These are phyloP conservation scores for Debaryomyces fabryi DNA, from an alignment of 1,139 yeast species.

Conservation along the genomic window DNA sequence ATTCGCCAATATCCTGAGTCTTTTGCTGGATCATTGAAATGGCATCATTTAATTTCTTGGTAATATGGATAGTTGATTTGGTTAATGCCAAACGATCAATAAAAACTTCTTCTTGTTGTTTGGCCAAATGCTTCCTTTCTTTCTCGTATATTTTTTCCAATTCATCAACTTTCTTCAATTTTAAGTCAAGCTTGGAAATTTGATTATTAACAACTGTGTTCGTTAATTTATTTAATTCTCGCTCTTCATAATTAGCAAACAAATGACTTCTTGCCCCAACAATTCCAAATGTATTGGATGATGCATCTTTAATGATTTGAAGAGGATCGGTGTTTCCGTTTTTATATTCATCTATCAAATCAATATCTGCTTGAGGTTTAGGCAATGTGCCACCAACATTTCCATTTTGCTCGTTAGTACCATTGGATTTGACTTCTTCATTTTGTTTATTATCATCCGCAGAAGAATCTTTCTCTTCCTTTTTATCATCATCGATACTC, in stretches of 20 bases:
- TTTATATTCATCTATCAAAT: slow-evolving; percentile 10
- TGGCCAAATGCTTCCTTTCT: slow-evolving; percentile 72
- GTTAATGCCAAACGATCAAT: slow-evolving; percentile 77
- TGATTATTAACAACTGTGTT: slow-evolving; percentile 69
- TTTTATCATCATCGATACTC: slow-evolving; percentile 7
- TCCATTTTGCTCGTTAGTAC: slow-evolving; percentile 10
- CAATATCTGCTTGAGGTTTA: slow-evolving; percentile 3
- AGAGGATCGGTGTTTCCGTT: slow-evolving; percentile 10
- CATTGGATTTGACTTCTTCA: slow-evolving; percentile 4
- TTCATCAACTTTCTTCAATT: slow-evolving; percentile 67
- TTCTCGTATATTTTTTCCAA: slow-evolving; percentile 79
- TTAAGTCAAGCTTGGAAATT: slow-evolving; percentile 73
- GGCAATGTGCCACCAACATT: neutral
- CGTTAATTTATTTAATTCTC: slow-evolving; percentile 67
- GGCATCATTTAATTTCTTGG: slow-evolving; percentile 51
- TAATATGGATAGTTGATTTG: slow-evolving; percentile 56
- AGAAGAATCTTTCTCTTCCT: slow-evolving; percentile 9
- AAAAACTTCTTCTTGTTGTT: slow-evolving; percentile 80
- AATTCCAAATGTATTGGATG: slow-evolving; percentile 60
- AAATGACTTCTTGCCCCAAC: slow-evolving; percentile 84
- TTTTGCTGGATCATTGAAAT: slow-evolving; percentile 35
- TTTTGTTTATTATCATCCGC: slow-evolving; percentile 6
- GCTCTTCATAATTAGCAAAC: slow-evolving; percentile 80
- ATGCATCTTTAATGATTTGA: slow-evolving; percentile 45
- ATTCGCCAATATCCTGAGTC: slow-evolving; percentile 9